Conservation (phyloP, 2,329 filamentous ascomycete species). For the Phoma sp. region DNA sequence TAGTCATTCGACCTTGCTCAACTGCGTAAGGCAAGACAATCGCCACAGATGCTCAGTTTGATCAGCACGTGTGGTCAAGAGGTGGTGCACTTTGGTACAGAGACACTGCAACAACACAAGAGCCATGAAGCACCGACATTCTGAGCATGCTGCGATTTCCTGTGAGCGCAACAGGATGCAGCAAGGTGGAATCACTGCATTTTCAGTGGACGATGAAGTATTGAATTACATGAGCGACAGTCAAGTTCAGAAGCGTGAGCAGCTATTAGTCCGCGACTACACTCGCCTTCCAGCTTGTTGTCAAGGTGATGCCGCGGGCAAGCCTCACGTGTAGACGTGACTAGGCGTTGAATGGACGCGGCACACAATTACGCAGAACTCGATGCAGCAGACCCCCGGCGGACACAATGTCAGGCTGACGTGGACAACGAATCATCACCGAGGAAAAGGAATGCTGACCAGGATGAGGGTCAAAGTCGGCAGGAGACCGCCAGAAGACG, state of each 20-base stretch:
- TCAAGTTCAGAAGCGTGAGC: background rate
- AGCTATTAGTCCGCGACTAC: background rate
- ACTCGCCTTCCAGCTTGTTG: background rate
- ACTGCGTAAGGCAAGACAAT: too few species aligned
- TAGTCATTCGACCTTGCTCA: background rate
- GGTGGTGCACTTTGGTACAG: too few species aligned
- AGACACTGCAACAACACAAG: too few species aligned
- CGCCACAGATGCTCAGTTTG: too few species aligned
- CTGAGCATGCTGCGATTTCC: too few species aligned
- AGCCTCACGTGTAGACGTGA: slow-evolving; percentile 5
- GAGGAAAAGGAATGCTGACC: background rate
- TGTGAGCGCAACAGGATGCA: too few species aligned
- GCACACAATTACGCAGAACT: background rate
- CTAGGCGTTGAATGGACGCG: background rate
- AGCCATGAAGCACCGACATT: too few species aligned
- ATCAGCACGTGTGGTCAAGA: too few species aligned
- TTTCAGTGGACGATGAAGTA: too few species aligned
- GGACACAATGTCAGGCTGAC: background rate
- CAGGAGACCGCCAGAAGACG: background rate
- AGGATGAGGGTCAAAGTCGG: background rate
- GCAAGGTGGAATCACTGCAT: too few species aligned
- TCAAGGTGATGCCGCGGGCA: background rate
- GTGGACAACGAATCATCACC: background rate
- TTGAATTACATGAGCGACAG: too few species aligned
- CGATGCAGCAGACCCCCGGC: too few species aligned